Conservation (phyloP, 768 basidiomycete species). For the Podaxis rugospora region DNA sequence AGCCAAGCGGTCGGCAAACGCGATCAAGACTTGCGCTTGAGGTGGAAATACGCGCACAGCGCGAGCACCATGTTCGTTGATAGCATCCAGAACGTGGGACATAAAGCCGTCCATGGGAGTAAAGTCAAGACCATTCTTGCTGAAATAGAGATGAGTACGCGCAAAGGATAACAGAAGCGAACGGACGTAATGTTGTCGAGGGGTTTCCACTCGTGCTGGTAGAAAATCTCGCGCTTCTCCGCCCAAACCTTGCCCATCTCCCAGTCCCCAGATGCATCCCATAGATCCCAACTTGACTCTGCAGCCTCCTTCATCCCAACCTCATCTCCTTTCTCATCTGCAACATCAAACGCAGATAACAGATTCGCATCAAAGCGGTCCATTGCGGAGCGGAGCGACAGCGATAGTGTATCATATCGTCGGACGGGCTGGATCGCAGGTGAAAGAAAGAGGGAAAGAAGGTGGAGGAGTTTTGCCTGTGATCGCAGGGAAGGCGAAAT, state of each 20-base stretch:
- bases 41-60: conserved; percentile 88
- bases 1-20: conserved; percentile 82
- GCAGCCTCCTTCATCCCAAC: conserved; percentile 76
- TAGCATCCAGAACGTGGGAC: conserved; percentile 53
- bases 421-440: conserved; percentile 65
- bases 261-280: conserved; percentile 63
- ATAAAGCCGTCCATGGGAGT: conserved; percentile 94
- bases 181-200: conserved; percentile 77
- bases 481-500: conserved; percentile 41
- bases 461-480: conserved; percentile 65
- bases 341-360: conserved; percentile 85
- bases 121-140: conserved; percentile 70
- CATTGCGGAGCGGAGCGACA: conserved; percentile 69
- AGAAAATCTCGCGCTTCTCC: conserved; percentile 93
- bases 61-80: conserved; percentile 71
- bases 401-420: conserved; percentile 55
- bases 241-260: conserved; percentile 95
- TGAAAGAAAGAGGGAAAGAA: conserved; percentile 75
- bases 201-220: conserved; percentile 79
- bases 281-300: conserved; percentile 82
- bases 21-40: conserved; percentile 67
- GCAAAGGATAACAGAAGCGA: neutral
- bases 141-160: conserved; percentile 12
- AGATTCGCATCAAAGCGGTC: conserved; percentile 87
- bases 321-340: conserved; percentile 74